Evolutionary conservation across 495 filamentous ascomycete species (phyloP).

Genomic region (Penicillium verhagenii): DNA sequence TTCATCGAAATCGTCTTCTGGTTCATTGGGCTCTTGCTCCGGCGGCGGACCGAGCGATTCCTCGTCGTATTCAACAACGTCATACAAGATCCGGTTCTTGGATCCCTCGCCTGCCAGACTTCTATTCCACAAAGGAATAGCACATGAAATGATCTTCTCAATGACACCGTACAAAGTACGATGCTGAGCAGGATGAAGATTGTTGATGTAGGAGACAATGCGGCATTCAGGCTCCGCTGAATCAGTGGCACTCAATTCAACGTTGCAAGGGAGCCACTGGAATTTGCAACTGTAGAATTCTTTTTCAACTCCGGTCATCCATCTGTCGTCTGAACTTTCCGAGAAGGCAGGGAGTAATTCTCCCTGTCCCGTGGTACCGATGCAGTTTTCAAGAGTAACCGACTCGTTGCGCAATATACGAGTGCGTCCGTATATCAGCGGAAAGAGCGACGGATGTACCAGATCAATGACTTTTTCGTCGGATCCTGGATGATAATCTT

Average conservation of each 20-base stretch:
- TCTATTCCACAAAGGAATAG: constrained; percentile 56
- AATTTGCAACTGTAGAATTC: constrained; percentile 28
- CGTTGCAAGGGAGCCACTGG: constrained; percentile 62
- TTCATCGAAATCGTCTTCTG: background rate
- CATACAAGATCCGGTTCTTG: background rate
- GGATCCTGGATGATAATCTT: constrained; percentile 61
- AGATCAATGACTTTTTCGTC: constrained; percentile 57
- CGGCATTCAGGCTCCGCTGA: constrained; percentile 7
- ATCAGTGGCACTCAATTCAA: constrained; percentile 39
- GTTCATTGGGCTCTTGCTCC: background rate
- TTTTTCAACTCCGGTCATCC: background rate
- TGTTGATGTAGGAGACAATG: constrained; percentile 59
- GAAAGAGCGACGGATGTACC: constrained; percentile 61
- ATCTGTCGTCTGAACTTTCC: background rate
- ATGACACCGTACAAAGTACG: constrained; percentile 48
- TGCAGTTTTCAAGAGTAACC: constrained; percentile 41
- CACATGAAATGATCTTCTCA: constrained; percentile 45
- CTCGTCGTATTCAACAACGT: background rate
- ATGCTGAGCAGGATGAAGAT: constrained; percentile 53
- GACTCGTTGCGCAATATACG: constrained; percentile 38
- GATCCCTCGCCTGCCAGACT: background rate
- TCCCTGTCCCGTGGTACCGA: constrained; percentile 40
- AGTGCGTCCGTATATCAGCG: constrained; percentile 54
- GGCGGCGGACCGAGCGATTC: no score
- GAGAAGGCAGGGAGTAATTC: constrained; percentile 24